Percentiles rank a stretch among this genome's conserved stretches.
These are phyloP conservation scores for Naganishia vishniacii DNA, from an alignment of 768 basidiomycete species.

Conservation along the genomic window DNA sequence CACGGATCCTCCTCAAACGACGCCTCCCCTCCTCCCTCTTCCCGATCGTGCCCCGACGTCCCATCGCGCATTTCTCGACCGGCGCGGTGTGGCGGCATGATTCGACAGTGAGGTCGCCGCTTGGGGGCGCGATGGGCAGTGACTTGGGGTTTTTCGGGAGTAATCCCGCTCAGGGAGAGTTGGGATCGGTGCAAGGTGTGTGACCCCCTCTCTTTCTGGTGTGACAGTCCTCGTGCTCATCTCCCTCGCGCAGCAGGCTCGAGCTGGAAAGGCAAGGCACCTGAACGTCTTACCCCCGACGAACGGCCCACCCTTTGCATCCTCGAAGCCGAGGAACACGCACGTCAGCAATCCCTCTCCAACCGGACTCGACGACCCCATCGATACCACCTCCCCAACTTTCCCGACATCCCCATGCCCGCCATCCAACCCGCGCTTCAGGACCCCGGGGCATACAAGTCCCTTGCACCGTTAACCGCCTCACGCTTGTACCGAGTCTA, in stretches of 20 bases:
- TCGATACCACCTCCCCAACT: slow-evolving; percentile 4
- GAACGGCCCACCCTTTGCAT: slow-evolving; percentile 10
- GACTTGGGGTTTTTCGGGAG: slow-evolving; percentile 10
- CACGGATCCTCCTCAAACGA: slow-evolving; percentile 6
- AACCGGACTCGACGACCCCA: neutral
- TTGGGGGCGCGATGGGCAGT: slow-evolving; percentile 9
- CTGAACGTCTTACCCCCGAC: neutral
- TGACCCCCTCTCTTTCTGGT: no score
- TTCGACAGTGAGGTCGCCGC: slow-evolving; percentile 15
- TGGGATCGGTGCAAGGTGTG: no score
- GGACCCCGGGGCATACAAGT: slow-evolving; percentile 5
- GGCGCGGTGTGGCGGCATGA: slow-evolving; percentile 7
- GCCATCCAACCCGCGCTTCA: slow-evolving; percentile 8
- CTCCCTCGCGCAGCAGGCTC: no score
- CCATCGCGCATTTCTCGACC: slow-evolving; percentile 15
- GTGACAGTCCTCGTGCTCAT: no score
- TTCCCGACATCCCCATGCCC: slow-evolving; percentile 10
- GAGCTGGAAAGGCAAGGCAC: slow-evolving; percentile 16
- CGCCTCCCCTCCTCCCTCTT: neutral
- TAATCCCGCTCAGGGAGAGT: no score
- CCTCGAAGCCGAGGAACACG: slow-evolving; percentile 11
- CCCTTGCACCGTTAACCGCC: neutral
- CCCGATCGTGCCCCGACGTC: neutral
- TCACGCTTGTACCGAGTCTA: slow-evolving; percentile 61
- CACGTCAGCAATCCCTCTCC: slow-evolving; percentile 9